Evolutionary conservation across 306 rosid genomes (phyloP).

Genomic region (Glycyrrhiza uralensis): DNA sequence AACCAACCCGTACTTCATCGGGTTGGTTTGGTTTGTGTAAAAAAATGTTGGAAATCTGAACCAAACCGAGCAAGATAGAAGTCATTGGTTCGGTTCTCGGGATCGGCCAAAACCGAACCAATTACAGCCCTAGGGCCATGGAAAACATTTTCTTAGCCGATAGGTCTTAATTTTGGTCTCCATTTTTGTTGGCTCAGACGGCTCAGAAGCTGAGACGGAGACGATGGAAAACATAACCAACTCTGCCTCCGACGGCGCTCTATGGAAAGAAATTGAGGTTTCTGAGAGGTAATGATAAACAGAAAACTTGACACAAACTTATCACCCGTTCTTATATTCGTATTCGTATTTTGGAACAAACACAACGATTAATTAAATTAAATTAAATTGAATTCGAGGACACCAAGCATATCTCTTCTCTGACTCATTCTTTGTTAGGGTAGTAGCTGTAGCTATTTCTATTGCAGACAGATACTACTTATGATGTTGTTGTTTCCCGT

Average conservation of each 20-base stretch:
- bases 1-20: too few species aligned
- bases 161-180: too few species aligned
- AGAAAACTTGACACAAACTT: background rate
- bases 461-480: background rate
- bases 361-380: too few species aligned
- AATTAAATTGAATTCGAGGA: background rate
- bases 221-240: background rate
- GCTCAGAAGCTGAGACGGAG: background rate
- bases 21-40: too few species aligned
- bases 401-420: background rate
- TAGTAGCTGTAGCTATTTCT: background rate
- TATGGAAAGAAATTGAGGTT: slow-evolving; percentile 66
- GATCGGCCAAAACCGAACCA: too few species aligned
- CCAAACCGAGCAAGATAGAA: too few species aligned
- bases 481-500: background rate
- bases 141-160: too few species aligned
- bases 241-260: slow-evolving; percentile 5
- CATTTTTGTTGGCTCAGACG: too few species aligned
- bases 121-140: too few species aligned
- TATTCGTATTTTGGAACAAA: background rate
- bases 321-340: background rate
- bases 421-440: background rate
- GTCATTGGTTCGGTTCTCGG: too few species aligned
- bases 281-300: slow-evolving; percentile 60
- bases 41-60: too few species aligned